A percentile compares a stretch with the other conserved stretches of the same genome.
Conservation (phyloP, 2,329 filamentous ascomycete genomes). For the Blastomyces silverae region DNA sequence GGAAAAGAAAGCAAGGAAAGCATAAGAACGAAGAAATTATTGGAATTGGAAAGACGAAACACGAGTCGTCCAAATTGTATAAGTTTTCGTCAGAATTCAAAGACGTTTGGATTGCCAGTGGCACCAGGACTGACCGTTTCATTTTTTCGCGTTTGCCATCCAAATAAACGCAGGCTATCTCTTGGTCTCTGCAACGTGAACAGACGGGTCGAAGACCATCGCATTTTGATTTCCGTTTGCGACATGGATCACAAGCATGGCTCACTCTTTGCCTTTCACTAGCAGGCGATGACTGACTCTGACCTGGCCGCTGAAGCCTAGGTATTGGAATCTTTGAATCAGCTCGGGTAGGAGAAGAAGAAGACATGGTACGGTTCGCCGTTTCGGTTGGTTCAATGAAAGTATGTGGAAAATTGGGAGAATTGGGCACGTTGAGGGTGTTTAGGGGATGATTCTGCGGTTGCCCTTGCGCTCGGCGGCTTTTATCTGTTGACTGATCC, state of each 20-base stretch:
- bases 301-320: slow-evolving; percentile 19
- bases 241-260: slow-evolving; percentile 33
- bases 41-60: not conserved
- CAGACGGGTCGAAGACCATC: slow-evolving; percentile 32
- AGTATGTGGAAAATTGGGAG: not conserved
- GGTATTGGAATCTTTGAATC: slow-evolving; percentile 23
- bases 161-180: slow-evolving; percentile 30
- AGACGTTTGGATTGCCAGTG: slow-evolving; percentile 11
- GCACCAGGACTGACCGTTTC: slow-evolving; percentile 21
- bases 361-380: slow-evolving; percentile 9
- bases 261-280: slow-evolving; percentile 22
- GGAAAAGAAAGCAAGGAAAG: not conserved
- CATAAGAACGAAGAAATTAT: not conserved
- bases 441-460: not conserved
- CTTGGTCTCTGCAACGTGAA: slow-evolving; percentile 29
- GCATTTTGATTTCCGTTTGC: slow-evolving; percentile 35
- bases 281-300: slow-evolving; percentile 13
- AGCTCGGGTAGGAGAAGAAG: slow-evolving; percentile 9
- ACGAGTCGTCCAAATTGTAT: not conserved
- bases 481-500: slow-evolving; percentile 4
- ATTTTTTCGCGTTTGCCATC: slow-evolving; percentile 34
- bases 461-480: not conserved
- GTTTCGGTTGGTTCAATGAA: slow-evolving; percentile 13
- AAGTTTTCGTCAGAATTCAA: not conserved
- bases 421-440: not conserved